A percentile compares a stretch with the other conserved stretches of the same genome.
Conservation (phyloP, 1,284 basidiomycete species). For the Neolentinus lepideus region DNA sequence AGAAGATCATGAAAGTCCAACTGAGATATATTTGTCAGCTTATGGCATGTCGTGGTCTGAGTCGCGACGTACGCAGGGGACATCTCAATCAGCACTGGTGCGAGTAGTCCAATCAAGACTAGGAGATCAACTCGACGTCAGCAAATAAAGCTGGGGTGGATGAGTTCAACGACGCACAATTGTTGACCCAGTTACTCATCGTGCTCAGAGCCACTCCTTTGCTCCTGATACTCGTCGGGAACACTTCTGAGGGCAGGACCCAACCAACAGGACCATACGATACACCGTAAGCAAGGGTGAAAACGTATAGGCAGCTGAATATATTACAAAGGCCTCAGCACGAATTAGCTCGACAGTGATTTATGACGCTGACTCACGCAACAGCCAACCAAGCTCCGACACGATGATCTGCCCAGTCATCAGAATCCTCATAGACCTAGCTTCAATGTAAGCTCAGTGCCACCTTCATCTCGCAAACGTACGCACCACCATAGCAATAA, state of each 20-base stretch:
- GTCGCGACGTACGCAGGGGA: conserved; percentile 45
- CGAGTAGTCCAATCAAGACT: conserved; percentile 79
- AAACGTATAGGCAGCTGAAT: conserved; percentile 62
- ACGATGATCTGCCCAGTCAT: conserved; percentile 48
- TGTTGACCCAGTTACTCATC: conserved; percentile 79
- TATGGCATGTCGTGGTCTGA: conserved; percentile 5
- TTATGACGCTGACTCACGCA: conserved; percentile 33
- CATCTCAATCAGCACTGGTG: conserved; percentile 61
- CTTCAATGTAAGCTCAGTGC: neutral
- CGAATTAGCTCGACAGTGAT: too few relatives aligned
- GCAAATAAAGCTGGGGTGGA: too few relatives aligned
- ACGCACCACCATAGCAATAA: conserved; percentile 59
- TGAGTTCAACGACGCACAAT: conserved; percentile 47
- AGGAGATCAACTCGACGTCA: too few relatives aligned
- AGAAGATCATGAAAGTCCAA: conserved; percentile 63
- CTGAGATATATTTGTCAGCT: conserved; percentile 22
- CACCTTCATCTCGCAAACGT: neutral
- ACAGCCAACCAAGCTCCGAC: conserved; percentile 63
- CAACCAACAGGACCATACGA: conserved; percentile 83
- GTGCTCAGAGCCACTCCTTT: conserved; percentile 82
- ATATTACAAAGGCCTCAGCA: too few relatives aligned
- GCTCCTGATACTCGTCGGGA: conserved; percentile 80
- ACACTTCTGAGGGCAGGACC: conserved; percentile 79
- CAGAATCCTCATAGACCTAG: conserved; percentile 43
- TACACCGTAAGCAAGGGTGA: conserved; percentile 83